phyloP scores from a whole-genome alignment of 1,139 yeast genomes.

The Saccharomyces hybrid region DNA sequence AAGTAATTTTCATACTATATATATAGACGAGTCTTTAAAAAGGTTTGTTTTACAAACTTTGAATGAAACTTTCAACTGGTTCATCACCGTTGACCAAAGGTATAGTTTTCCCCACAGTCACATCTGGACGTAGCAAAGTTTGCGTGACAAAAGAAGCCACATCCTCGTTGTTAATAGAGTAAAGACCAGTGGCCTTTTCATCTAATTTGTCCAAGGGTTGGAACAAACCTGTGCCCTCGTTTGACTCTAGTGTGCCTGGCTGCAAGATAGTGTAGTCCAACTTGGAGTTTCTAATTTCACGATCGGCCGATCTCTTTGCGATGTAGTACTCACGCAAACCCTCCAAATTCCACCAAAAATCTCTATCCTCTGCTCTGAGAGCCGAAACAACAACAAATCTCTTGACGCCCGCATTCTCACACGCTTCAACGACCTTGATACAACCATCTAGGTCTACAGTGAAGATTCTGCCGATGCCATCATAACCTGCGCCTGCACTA shows the following conservation, averaged over 20 bases:
- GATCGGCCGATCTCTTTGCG: conserved; percentile 51
- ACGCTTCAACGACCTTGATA: conserved; percentile 50
- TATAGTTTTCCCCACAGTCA: conserved; percentile 29
- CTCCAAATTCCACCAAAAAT: conserved; percentile 33
- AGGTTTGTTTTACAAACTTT: conserved; percentile 7
- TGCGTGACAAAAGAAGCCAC: conserved; percentile 23
- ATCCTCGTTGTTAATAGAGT: conserved; percentile 23
- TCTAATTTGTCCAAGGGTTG: conserved; percentile 12
- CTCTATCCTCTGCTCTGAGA: conserved; percentile 44
- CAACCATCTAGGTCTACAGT: conserved; percentile 60
- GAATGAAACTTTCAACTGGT: conserved; percentile 25
- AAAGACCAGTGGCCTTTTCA: conserved; percentile 7
- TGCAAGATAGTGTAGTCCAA: conserved; percentile 48
- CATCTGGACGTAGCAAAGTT: conserved; percentile 22
- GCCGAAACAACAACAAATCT: conserved; percentile 54
- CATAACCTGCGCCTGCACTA: conserved; percentile 59
- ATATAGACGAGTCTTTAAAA: background rate
- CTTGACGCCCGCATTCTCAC: conserved; percentile 38
- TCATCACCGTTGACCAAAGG: conserved; percentile 32
- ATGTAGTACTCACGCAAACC: conserved; percentile 38
- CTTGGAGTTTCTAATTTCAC: conserved; percentile 34
- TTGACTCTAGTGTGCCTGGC: conserved; percentile 41
- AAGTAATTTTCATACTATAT: background rate
- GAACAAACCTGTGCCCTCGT: conserved; percentile 37
- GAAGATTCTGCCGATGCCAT: conserved; percentile 40